Conservation (phyloP, 106 monocot species). For the Dendrobium huoshanense region DNA sequence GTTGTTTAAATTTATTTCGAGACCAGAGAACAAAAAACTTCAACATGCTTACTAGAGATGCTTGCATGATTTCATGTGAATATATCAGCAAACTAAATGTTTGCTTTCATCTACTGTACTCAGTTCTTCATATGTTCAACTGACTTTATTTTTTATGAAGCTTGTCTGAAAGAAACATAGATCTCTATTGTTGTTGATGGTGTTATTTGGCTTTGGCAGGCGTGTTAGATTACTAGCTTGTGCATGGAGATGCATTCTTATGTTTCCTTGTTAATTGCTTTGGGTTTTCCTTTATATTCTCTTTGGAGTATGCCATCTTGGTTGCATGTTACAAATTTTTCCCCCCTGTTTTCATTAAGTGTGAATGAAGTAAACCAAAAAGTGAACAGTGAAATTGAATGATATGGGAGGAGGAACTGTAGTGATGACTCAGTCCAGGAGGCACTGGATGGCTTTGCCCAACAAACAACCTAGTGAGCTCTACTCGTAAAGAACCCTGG, state of each 20-base stretch:
- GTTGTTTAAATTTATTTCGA: slow-evolving; percentile 6
- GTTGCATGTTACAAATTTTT: background rate
- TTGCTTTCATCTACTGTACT: background rate
- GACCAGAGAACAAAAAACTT: background rate
- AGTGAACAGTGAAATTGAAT: background rate
- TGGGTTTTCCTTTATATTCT: background rate
- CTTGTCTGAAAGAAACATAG: too few relatives aligned
- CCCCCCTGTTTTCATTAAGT: background rate
- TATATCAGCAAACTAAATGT: background rate
- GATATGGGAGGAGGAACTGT: too few relatives aligned
- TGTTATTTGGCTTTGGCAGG: too few relatives aligned
- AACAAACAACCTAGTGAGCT: too few relatives aligned
- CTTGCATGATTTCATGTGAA: background rate
- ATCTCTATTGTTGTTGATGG: too few relatives aligned
- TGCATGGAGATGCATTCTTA: background rate
- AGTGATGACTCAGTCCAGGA: too few relatives aligned
- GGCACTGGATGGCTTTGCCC: too few relatives aligned
- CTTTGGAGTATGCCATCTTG: background rate
- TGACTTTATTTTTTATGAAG: background rate
- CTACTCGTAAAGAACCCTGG: too few relatives aligned
- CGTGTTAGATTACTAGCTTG: background rate
- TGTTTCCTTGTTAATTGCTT: background rate
- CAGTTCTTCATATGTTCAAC: background rate
- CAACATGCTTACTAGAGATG: background rate
- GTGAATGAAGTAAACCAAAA: background rate